Base-by-base conservation (phyloP, 306 rosid genomes). In the Lathyrus tuberosus region DNA sequence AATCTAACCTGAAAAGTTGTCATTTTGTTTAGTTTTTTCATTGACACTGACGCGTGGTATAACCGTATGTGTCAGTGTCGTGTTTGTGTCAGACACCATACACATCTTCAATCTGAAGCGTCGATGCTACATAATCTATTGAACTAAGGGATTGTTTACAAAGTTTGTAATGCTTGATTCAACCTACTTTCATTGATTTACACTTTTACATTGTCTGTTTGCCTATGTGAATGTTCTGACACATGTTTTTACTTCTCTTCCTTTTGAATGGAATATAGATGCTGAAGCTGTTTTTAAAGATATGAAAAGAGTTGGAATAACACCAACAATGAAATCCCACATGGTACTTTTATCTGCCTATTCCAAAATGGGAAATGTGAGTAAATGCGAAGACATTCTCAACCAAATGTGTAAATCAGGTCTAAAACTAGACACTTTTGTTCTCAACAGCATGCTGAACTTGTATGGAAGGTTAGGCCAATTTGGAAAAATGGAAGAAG, bases 291-390 rank as follows among this genome's bases (percentile, higher is more conserved):
- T 79, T 51, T 94, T 94, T 69, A 82, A 91, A 63, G 95, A 88
- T 71, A 94, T 88, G 97, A 87, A 81, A 72, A 82, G 86, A 77
- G 76, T 87, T 47, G 97, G 97, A 65, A 89, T 94, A 54, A 89
- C 83, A 30, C 97, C 95, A 73, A 91, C 97, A 40, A 89, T 88
- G 92, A 94, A 91, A 76, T 94, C 99, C 68, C 97, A 91, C 73
- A 88, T 91, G 99, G 87, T 91, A 60, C 97, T 94, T 73, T 60
- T 89, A 14, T 88, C 92, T 9, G 96, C 96, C 53, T 87, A 86
- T 81, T 91, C 97, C 13, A 85, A 78, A 73, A 57, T 80, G 2
- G 88, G 99, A 10, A 89, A 79, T 51, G 87, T 85, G 54, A 77
- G 80, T 10, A 91, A 84, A 78, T 94, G 96, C 65, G 99, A 91